Percentiles rank a stretch among this genome's conserved stretches.
Conservation (phyloP, 2,329 filamentous ascomycete species). For the Aspergillus quadrilineatus region DNA sequence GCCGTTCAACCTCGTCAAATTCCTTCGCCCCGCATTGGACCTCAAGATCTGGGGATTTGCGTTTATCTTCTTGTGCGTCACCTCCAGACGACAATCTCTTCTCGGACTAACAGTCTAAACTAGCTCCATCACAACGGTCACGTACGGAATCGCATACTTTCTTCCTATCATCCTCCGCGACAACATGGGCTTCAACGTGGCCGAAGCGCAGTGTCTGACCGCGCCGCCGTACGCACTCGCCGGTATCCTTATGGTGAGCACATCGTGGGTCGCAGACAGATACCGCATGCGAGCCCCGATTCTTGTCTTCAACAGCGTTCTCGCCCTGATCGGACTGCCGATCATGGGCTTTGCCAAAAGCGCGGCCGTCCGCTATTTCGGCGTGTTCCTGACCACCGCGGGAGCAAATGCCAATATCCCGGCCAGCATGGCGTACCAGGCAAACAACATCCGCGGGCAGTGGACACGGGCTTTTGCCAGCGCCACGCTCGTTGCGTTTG, state of each 20-base stretch:
- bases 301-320: slow-evolving; percentile 63
- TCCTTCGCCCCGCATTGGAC: slow-evolving; percentile 49
- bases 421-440: slow-evolving; percentile 72
- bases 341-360: slow-evolving; percentile 67
- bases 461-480: slow-evolving; percentile 82
- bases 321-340: slow-evolving; percentile 68
- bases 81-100: too few species aligned
- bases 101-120: too few species aligned
- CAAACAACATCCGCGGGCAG: slow-evolving; percentile 83
- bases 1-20: slow-evolving; percentile 49
- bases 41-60: slow-evolving; percentile 57
- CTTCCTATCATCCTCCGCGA: slow-evolving; percentile 68
- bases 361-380: slow-evolving; percentile 65
- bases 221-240: slow-evolving; percentile 69
- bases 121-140: slow-evolving; percentile 61
- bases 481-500: slow-evolving; percentile 72
- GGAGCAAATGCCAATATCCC: slow-evolving; percentile 78
- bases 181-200: slow-evolving; percentile 64
- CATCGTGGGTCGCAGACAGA: slow-evolving; percentile 65
- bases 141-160: slow-evolving; percentile 76
- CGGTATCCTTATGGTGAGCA: slow-evolving; percentile 60
- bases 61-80: slow-evolving; percentile 30
- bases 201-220: slow-evolving; percentile 66
- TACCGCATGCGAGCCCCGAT: slow-evolving; percentile 66
- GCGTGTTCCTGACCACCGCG: slow-evolving; percentile 70